Conservation (phyloP, 2,329 filamentous ascomycete genomes). For the Aspergillus pseudoviridinutans region DNA sequence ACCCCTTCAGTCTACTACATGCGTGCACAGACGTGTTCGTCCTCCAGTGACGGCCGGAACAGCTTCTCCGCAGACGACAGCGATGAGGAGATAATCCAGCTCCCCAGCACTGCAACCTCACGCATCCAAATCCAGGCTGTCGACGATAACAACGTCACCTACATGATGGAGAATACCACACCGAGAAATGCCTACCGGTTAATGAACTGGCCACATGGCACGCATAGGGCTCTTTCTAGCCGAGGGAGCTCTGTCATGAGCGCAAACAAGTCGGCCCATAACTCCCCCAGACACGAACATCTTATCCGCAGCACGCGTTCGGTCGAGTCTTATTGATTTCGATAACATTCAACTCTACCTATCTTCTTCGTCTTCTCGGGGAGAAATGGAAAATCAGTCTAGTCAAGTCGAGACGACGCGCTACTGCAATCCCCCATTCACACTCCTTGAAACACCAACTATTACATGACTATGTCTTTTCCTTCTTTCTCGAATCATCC, state of each 20-base stretch:
- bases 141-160: slow-evolving; percentile 32
- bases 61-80: slow-evolving; percentile 24
- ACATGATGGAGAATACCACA: slow-evolving; percentile 24
- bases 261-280: background rate
- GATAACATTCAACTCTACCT: background rate
- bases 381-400: background rate
- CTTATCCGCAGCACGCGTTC: slow-evolving; percentile 20
- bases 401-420: too few species aligned
- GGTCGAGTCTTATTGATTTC: slow-evolving; percentile 23
- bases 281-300: background rate
- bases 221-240: slow-evolving; percentile 6
- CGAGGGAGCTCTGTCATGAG: background rate
- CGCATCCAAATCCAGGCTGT: slow-evolving; percentile 29
- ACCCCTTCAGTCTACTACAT: slow-evolving; percentile 29
- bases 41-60: slow-evolving; percentile 16
- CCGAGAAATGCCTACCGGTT: slow-evolving; percentile 26
- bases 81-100: slow-evolving; percentile 34
- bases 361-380: background rate
- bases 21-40: slow-evolving; percentile 29
- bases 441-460: background rate
- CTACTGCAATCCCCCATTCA: background rate
- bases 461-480: background rate
- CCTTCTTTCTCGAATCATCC: background rate
- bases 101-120: slow-evolving; percentile 25
- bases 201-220: slow-evolving; percentile 28